Base-by-base conservation (phyloP, 495 filamentous ascomycete species). In the Aspergillus cavernicola region DNA sequence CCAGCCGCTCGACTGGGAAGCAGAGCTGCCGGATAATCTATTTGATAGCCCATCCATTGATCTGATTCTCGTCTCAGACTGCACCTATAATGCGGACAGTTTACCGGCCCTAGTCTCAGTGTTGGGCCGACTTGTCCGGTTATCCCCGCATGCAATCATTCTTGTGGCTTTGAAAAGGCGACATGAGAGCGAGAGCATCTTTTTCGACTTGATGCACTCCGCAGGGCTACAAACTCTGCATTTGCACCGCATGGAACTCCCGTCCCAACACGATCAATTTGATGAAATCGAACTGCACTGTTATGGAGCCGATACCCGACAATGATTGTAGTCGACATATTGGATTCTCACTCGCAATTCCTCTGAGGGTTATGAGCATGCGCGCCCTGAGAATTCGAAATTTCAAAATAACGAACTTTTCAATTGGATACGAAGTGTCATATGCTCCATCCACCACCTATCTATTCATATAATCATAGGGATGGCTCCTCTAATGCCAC, bases 71-170 rank as follows among this genome's bases (percentile, higher is more conserved):
- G 77, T 95, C 1, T 89, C 90, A 15, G 93, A 98, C 63, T 97
- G 93, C 74, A 98, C 91, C 10, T 98, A 98, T 71, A 98, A 97
- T 65, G 77, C 82, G 28, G 89, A 93, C 64, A 89, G 84, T 38
- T 71, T 90, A 31, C 87, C 87, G 13, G 78, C 83, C 9, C 73
- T 98, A 29, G 89, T 97, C 3, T 70, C 73, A 31, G 88, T 87
- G 0, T 72, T 98, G 12, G 65, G 69, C 16, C 72, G 72, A 7
- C 62, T 96, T 36, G 67, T 75, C 22, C 53, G 69, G 32, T 55
- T 42, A 39, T 83, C 76, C 6, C 77, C 76, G n/a, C 64, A 76
- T 50, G 74, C 72, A 1, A 56, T 84, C 33, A 72, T 96, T 3
- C 66, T 93, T 6, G 73, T 97, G 10, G 84, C 90, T 3, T 83